Percentiles rank a stretch among this genome's conserved stretches.
Conservation (phyloP, 2,329 filamentous ascomycete genomes). For the Cadophora sp. region DNA sequence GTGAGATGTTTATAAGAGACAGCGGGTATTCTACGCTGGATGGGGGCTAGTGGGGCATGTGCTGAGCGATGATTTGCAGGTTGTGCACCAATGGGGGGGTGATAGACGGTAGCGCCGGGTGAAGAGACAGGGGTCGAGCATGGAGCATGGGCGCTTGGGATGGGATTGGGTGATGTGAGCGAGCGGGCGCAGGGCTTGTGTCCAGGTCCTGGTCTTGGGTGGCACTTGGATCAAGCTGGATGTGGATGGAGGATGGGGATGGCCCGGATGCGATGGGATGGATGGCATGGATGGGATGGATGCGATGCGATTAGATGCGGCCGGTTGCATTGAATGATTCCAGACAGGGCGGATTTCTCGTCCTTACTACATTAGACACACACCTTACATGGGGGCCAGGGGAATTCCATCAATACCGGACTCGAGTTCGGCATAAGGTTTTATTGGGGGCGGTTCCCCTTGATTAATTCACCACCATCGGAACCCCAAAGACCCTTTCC, state of each 20-base stretch:
- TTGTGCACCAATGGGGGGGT: neutral
- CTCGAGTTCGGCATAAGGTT: neutral
- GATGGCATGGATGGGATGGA: too few species aligned
- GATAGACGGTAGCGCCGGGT: slow-evolving; percentile 10
- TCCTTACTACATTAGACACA: too few species aligned
- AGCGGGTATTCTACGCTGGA: slow-evolving; percentile 15
- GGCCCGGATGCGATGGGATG: too few species aligned
- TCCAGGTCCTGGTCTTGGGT: neutral
- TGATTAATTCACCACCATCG: neutral
- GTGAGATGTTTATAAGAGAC: too few species aligned
- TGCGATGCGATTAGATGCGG: too few species aligned
- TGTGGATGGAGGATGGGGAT: neutral
- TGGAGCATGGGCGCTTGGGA: slow-evolving; percentile 9
- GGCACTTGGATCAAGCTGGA: too few species aligned
- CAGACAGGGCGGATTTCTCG: too few species aligned
- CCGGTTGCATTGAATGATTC: too few species aligned
- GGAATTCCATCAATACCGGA: neutral
- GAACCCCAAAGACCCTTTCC: neutral
- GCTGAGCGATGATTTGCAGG: neutral
- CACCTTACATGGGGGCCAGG: neutral
- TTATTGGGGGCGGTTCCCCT: neutral
- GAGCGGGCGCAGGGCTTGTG: neutral
- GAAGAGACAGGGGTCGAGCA: neutral
- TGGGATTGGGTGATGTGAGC: neutral
- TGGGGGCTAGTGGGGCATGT: neutral